These are phyloP conservation scores for Hemisphaericaspora xylofermentans DNA, from an alignment of 1,139 yeast species.

Conservation along the genomic window DNA sequence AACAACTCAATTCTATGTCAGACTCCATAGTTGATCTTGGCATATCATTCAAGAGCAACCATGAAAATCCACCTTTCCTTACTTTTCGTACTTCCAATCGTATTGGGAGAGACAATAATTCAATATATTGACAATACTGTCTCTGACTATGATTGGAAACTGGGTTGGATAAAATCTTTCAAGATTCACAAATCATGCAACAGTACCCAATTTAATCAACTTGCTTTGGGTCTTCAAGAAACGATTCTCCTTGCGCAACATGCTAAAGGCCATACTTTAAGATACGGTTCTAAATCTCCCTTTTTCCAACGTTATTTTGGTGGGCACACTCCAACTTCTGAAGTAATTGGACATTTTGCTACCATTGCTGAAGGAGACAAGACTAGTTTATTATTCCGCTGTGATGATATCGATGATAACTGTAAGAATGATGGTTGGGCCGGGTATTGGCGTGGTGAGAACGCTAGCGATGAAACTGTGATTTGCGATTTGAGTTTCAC, in stretches of 20 bases:
- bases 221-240: slow-evolving; percentile 18
- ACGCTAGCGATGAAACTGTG: slow-evolving; percentile 29
- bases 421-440: slow-evolving; percentile 34
- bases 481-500: slow-evolving; percentile 23
- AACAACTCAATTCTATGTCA: not conserved
- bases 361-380: slow-evolving; percentile 27
- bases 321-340: slow-evolving; percentile 24
- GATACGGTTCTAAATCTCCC: slow-evolving; percentile 22
- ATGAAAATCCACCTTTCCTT: not conserved
- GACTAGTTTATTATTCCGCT: slow-evolving; percentile 26
- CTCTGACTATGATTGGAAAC: slow-evolving; percentile 18
- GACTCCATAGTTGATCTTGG: not conserved
- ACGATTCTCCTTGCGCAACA: slow-evolving; percentile 21
- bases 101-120: not conserved
- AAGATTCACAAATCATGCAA: slow-evolving; percentile 23
- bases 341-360: slow-evolving; percentile 33
- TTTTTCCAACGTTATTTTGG: slow-evolving; percentile 29
- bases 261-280: slow-evolving; percentile 25
- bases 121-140: not conserved
- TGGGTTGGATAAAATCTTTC: slow-evolving; percentile 16
- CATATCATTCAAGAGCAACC: not conserved
- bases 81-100: not conserved
- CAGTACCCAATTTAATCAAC: slow-evolving; percentile 20
- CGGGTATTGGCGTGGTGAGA: slow-evolving; percentile 37
- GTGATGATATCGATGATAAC: slow-evolving; percentile 35